Evolutionary conservation across 306 rosid species (phyloP), one percentile per base, ranked within the genome.

Genomic region (Elaeagnus macrophylla): DNA sequence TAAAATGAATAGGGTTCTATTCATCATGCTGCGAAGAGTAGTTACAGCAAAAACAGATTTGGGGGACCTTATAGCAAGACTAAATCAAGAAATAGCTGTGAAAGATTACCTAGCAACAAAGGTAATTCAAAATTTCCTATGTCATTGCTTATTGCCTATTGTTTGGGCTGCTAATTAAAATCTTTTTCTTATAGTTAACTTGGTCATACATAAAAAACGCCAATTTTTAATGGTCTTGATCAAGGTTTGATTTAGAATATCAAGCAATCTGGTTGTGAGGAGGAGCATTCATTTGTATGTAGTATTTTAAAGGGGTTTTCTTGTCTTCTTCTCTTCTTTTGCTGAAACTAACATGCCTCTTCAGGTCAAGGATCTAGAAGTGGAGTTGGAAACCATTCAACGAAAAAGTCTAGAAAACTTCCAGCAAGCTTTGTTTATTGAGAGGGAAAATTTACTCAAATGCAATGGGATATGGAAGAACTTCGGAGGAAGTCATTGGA

Each of bases 381-480:
- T 71, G 55, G 99, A 93, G 75, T 84, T 88, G 46, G 96, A 84
- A 73, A 72, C 84, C 56, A 81, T 73, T 66, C 80, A 69, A 62
- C 94, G 82, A 67, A 93, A 77, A 70, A 79, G 84, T 67, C 88
- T 77, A 77, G 99, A 93, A 66, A 93, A 88, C 72, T 80, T 93
- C 69, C 90, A 88, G 77, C 99, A 93, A 74, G 99, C 96, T 73
- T 67, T 93, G 69, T 71, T 83, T 72, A 67, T 81, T 64, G 99
- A 93, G 82, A 84, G 90, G 74, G 99, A 88, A 84, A 88, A 61
- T 65, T 75, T 66, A 93, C 94, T 67, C 81, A 88, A 79, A 84
- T 84, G 95, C 97, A 85, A 73, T 93, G 99, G 99, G 90, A 84
- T 72, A 88, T 93, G 99, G 96, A 80, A 72, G 99, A 93, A 85